These are phyloP conservation scores for Punica granatum DNA, from an alignment of 345 rosid genomes.

Conservation along the genomic window DNA sequence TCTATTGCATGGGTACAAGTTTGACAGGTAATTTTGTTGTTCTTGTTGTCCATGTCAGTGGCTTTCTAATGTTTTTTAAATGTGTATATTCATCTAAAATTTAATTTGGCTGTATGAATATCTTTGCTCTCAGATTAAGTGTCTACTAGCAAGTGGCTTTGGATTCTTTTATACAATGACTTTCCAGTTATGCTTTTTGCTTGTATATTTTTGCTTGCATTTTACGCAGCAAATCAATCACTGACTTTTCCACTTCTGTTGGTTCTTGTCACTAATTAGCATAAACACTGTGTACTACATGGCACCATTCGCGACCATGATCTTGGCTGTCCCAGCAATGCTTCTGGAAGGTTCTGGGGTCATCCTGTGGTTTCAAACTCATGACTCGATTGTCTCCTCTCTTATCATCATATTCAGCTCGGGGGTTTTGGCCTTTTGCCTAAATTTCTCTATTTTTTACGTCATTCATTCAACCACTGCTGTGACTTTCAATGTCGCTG, in stretches of 20 bases:
- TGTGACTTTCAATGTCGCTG: conserved; percentile 97
- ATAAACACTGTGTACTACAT: conserved; percentile 98
- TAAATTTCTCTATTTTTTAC: conserved; percentile 94
- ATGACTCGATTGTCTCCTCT: conserved; percentile 45
- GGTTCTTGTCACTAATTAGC: conserved; percentile 23
- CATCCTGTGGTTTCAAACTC: conserved; percentile 62
- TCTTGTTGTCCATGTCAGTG: neutral
- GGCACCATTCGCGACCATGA: conserved; percentile 99
- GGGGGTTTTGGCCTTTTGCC: conserved; percentile 92
- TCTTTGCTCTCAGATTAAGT: neutral
- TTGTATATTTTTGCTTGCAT: neutral
- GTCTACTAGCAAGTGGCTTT: neutral
- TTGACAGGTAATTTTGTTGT: conserved; percentile 63
- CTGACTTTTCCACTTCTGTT: neutral
- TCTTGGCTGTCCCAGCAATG: conserved; percentile 77
- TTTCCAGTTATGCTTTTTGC: no score
- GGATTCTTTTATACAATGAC: neutral
- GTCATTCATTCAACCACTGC: conserved; percentile 99
- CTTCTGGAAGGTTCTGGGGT: conserved; percentile 88
- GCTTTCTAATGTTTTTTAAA: neutral
- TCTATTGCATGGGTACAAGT: conserved; percentile 92
- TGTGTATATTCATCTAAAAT: neutral
- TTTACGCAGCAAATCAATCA: neutral
- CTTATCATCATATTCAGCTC: conserved; percentile 76
- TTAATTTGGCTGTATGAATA: neutral